Evolutionary conservation across 768 basidiomycete species (phyloP).

Genomic region (Gloeopeniophorella convolvens): DNA sequence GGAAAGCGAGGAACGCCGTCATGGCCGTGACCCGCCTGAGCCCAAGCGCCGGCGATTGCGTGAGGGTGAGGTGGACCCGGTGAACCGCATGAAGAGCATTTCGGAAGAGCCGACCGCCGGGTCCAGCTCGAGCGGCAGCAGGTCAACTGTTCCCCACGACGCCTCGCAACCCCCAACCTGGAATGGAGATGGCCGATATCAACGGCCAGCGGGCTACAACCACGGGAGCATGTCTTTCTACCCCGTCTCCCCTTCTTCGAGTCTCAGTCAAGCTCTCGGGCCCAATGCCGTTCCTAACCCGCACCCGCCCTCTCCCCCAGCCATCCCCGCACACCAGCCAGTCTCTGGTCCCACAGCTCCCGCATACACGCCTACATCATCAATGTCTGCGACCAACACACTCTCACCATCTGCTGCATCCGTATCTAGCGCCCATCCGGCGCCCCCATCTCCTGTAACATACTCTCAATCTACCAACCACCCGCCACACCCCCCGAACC

Average conservation of each 20-base stretch:
- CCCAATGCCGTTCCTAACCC: slow-evolving; percentile 13
- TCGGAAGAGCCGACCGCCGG: slow-evolving; percentile 13
- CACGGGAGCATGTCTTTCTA: slow-evolving; percentile 13
- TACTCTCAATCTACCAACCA: slow-evolving; percentile 6
- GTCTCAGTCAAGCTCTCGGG: slow-evolving; percentile 19
- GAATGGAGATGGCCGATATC: slow-evolving; percentile 13
- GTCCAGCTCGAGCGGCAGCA: slow-evolving; percentile 12
- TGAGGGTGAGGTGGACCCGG: slow-evolving; percentile 5
- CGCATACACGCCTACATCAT: slow-evolving; percentile 10
- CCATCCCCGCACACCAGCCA: slow-evolving; percentile 5
- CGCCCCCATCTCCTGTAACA: slow-evolving; percentile 1
- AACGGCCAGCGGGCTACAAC: slow-evolving; percentile 16
- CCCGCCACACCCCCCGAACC: slow-evolving; percentile 1
- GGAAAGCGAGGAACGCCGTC: slow-evolving; percentile 20
- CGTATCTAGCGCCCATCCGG: slow-evolving; percentile 9
- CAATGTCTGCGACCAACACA: slow-evolving; percentile 7
- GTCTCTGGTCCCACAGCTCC: slow-evolving; percentile 3
- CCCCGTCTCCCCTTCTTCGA: slow-evolving; percentile 16
- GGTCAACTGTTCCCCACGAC: slow-evolving; percentile 11
- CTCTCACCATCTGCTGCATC: slow-evolving; percentile 14
- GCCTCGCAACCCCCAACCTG: slow-evolving; percentile 14
- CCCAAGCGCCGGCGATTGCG: slow-evolving; percentile 18
- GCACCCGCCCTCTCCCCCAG: slow-evolving; percentile 8
- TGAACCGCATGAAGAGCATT: slow-evolving; percentile 8
- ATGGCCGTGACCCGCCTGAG: slow-evolving; percentile 19